phyloP scores from a whole-genome alignment of 2,329 filamentous ascomycete genomes.

The Pseudocercospora cruenta region DNA sequence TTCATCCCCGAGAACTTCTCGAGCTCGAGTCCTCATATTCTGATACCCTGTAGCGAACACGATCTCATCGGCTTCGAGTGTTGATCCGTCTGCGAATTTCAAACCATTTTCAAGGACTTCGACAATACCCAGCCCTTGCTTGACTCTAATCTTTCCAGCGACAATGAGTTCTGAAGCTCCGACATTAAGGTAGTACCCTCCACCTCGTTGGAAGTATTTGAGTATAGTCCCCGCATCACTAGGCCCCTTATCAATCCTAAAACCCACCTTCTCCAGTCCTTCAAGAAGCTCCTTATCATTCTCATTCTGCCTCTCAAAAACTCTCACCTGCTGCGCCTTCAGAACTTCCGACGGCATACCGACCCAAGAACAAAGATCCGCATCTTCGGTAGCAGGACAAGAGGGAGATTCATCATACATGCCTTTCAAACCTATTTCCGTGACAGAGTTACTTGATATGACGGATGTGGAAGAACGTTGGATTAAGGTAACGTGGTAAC shows the following conservation, averaged over 20 bases:
- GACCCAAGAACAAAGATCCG: not conserved
- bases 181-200: constrained; percentile 67
- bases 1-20: constrained; percentile 45
- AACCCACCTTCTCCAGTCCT: constrained; percentile 47
- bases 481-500: constrained; percentile 47
- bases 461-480: constrained; percentile 48
- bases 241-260: constrained; percentile 44
- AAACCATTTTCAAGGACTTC: constrained; percentile 45
- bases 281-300: constrained; percentile 35
- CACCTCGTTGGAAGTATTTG: constrained; percentile 43
- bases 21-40: constrained; percentile 45
- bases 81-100: constrained; percentile 48
- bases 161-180: constrained; percentile 65
- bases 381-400: constrained; percentile 17
- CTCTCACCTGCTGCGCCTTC: constrained; percentile 27
- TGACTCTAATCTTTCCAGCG: constrained; percentile 58
- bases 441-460: constrained; percentile 27
- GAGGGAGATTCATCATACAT: constrained; percentile 17
- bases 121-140: constrained; percentile 42
- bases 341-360: constrained; percentile 29
- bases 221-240: constrained; percentile 43
- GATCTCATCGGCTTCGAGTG: constrained; percentile 48
- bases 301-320: not conserved
- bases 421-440: constrained; percentile 14
- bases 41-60: constrained; percentile 53